Percentiles rank a stretch among this genome's conserved stretches.
Evolutionary conservation across 192 early-diverging fungal species (phyloP).

Genomic region (Podila epigama): DNA sequence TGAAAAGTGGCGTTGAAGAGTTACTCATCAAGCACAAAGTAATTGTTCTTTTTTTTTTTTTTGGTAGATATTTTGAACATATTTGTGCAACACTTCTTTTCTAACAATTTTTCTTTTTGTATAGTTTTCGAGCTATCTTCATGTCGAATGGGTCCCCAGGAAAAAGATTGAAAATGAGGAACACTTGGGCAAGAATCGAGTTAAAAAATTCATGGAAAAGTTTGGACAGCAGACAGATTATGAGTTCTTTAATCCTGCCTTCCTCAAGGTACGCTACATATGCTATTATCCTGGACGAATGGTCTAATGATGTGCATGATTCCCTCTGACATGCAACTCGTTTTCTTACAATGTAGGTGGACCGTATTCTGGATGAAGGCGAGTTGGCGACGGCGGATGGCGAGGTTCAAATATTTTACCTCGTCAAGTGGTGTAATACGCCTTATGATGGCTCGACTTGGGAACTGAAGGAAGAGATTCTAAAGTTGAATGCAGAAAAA

Average conservation of each 20-base stretch:
- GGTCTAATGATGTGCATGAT: no score
- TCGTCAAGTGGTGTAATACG: slow-evolving; percentile 79
- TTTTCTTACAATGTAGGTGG: slow-evolving; percentile 57
- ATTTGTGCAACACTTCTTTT: background rate
- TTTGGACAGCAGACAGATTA: slow-evolving; percentile 58
- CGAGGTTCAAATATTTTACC: slow-evolving; percentile 66
- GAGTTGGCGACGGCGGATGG: slow-evolving; percentile 64
- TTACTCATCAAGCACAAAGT: slow-evolving; percentile 86
- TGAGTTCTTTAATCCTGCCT: slow-evolving; percentile 71
- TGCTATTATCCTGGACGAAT: background rate
- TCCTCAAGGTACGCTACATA: slow-evolving; percentile 61
- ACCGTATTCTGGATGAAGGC: slow-evolving; percentile 86
- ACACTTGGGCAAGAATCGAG: slow-evolving; percentile 70
- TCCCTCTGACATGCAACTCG: no score
- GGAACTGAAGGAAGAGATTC: slow-evolving; percentile 62
- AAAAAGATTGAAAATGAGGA: slow-evolving; percentile 54
- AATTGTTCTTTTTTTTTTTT: background rate
- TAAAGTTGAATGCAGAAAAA: slow-evolving; percentile 67
- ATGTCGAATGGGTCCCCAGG: slow-evolving; percentile 75
- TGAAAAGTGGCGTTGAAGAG: slow-evolving; percentile 62
- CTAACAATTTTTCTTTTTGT: background rate
- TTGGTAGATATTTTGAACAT: background rate
- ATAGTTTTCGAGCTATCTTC: slow-evolving; percentile 75
- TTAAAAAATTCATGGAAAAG: slow-evolving; percentile 80
- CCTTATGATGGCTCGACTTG: slow-evolving; percentile 79